Percentiles rank a stretch among this genome's conserved stretches.
These are phyloP conservation scores for Leptoxyphium fumago DNA, from an alignment of 2,329 filamentous ascomycete species.

Conservation along the genomic window DNA sequence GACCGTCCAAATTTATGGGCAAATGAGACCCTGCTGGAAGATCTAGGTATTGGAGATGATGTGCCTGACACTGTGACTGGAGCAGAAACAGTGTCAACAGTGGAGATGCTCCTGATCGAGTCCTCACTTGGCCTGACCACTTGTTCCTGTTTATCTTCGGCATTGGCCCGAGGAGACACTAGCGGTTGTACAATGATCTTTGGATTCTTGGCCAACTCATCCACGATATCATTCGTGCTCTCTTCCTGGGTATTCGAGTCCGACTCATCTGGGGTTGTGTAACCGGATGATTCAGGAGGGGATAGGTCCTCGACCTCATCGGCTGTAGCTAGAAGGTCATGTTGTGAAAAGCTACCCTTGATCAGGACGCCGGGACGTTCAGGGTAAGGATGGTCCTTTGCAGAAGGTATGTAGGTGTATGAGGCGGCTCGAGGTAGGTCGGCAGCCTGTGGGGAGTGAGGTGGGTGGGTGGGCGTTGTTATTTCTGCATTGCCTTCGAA, in stretches of 20 bases:
- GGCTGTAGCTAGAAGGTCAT: slow-evolving; percentile 24
- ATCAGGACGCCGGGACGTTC: slow-evolving; percentile 21
- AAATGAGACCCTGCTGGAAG: neutral
- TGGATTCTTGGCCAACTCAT: slow-evolving; percentile 18
- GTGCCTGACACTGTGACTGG: slow-evolving; percentile 10
- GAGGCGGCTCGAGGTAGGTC: slow-evolving; percentile 41
- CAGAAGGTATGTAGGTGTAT: slow-evolving; percentile 39
- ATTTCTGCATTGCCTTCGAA: neutral
- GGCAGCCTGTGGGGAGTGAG: neutral
- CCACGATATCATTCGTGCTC: slow-evolving; percentile 18
- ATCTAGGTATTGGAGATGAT: neutral
- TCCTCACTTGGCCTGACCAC: slow-evolving; percentile 8
- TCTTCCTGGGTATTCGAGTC: slow-evolving; percentile 14
- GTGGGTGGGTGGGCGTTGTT: neutral
- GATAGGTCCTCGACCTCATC: slow-evolving; percentile 21
- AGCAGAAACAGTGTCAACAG: slow-evolving; percentile 9
- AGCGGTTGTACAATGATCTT: slow-evolving; percentile 9
- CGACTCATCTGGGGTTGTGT: slow-evolving; percentile 28
- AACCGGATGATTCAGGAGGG: slow-evolving; percentile 27
- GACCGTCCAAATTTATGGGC: neutral
- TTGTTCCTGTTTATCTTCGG: too few relatives aligned
- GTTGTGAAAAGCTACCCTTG: slow-evolving; percentile 36
- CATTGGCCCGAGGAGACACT: too few relatives aligned
- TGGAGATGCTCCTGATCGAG: slow-evolving; percentile 3
- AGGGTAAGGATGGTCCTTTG: slow-evolving; percentile 16